These are phyloP conservation scores for Bryoglossum gracile DNA, from an alignment of 495 filamentous ascomycete species.

Conservation along the genomic window DNA sequence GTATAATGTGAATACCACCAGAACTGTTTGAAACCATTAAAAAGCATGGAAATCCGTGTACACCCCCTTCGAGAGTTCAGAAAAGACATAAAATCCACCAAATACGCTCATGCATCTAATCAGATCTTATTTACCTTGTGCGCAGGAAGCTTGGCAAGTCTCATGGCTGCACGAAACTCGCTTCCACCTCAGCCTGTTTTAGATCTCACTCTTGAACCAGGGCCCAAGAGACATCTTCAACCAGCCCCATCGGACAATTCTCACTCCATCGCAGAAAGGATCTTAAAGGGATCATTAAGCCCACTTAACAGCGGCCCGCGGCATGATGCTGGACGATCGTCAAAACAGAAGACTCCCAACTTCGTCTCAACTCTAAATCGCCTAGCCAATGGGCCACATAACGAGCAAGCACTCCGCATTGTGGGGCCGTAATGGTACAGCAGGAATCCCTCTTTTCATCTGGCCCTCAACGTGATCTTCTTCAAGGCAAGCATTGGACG, in stretches of 20 bases:
- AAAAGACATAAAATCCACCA: neutral
- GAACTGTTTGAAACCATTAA: too few species aligned
- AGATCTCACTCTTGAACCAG: neutral
- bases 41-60: too few species aligned
- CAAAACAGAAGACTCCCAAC: conserved; percentile 11
- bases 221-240: too few species aligned
- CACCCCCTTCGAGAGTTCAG: too few species aligned
- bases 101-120: conserved; percentile 13
- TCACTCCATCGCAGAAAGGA: conserved; percentile 1
- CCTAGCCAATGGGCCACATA: conserved; percentile 1
- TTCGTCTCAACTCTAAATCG: conserved; percentile 21
- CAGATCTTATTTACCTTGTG: conserved; percentile 5
- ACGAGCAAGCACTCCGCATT: neutral
- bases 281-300: conserved; percentile 3
- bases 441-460: conserved; percentile 1
- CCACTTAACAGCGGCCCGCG: neutral
- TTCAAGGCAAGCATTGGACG: conserved; percentile 2
- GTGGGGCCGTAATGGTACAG: neutral
- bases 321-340: conserved; percentile 5
- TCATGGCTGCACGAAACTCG: conserved; percentile 25
- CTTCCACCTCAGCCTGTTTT: conserved; percentile 25
- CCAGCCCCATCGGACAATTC: neutral
- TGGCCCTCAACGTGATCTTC: conserved; percentile 14
- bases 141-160: conserved; percentile 20
- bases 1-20: too few species aligned